Evolutionary conservation across 2,329 filamentous ascomycete genomes (phyloP), one percentile per base, ranked within the genome.

Genomic region (Cercospora janseana): DNA sequence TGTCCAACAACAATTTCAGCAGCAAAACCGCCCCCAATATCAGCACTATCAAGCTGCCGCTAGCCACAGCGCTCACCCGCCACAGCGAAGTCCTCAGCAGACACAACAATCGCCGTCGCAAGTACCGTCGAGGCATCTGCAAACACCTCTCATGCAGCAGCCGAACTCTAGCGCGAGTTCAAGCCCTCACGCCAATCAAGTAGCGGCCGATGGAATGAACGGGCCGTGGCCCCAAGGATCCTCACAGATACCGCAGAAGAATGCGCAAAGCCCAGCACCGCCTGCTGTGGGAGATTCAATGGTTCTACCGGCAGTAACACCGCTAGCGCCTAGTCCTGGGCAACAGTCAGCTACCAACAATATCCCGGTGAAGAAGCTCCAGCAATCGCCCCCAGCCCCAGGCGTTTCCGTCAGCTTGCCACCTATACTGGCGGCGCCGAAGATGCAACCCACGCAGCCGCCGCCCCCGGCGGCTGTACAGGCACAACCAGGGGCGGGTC

Each of bases 151-250:
- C 28, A 51, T 52, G 49, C 57, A 44, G 10, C 55, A 57, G 4
- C 43, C 37, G 23, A 49, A 50, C 18, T 31, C 31, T 10, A 51
- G 37, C 23, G 49, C 31, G 20, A 49, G 42, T n/a, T 44, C 32
- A 21, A 52, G 40, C 16, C 37, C 55, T 4, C 53, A 58, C 27
- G 51, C 53, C 4, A 58, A 52, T 23, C 59, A 51, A 6, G 56
- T 67, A 7, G 64, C 59, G 2, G 63, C 62, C 2, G 64, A 67
- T 41, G 64, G 64, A 7, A 67, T 67, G 64, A 58, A 57, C 13
- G 64, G 64, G 6, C 64, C 64, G 1, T 67, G 64, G 64, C 64
- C 63, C 4, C 53, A 57, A 13, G 58, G 59, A 13, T 61, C 57
- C 27, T 56, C 59, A 8, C 57, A 58, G 6, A 66, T 67, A 34